Conservation (phyloP, 768 basidiomycete genomes). For the Trametes coccinea region DNA sequence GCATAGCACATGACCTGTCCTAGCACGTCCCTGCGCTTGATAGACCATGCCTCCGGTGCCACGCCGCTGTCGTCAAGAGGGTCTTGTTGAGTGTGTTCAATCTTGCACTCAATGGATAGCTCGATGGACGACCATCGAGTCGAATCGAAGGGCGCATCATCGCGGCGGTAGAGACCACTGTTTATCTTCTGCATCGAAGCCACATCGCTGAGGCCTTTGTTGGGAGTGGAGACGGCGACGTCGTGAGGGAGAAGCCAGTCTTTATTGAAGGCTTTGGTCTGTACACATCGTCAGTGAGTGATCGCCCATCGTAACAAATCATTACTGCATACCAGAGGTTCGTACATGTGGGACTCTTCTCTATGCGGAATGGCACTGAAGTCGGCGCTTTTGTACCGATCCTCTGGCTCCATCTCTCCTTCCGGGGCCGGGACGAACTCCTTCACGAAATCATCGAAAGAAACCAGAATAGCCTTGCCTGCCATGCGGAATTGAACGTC, state of each 20-base stretch:
- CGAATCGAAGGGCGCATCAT: neutral
- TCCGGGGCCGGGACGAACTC: neutral
- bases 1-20: neutral
- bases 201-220: neutral
- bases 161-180: neutral
- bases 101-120: constrained; percentile 7
- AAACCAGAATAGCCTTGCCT: neutral
- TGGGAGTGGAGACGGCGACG: neutral
- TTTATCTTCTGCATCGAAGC: neutral
- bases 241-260: neutral
- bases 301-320: no score
- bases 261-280: neutral
- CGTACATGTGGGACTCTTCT: neutral
- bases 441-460: neutral
- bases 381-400: neutral
- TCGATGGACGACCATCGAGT: neutral
- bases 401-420: neutral
- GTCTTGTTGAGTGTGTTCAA: neutral
- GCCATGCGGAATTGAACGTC: neutral
- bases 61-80: neutral
- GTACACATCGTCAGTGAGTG: neutral
- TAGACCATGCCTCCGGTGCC: neutral
- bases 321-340: neutral
- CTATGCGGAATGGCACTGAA: neutral
- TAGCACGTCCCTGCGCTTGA: neutral